Conservation (phyloP, 768 basidiomycete species). For the Naematelia encephala region DNA sequence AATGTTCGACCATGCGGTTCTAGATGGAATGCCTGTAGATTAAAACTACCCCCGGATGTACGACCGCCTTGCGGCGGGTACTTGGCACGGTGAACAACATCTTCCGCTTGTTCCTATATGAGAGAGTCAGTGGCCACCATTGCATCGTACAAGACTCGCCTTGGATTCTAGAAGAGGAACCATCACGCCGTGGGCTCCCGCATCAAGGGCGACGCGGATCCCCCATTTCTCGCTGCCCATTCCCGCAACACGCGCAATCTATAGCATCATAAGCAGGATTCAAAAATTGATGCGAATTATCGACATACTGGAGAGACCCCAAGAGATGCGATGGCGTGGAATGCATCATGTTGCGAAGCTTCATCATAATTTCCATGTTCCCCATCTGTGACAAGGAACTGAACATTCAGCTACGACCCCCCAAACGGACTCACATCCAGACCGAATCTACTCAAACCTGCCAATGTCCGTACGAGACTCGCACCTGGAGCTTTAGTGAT, state of each 20-base stretch:
- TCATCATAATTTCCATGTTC: constrained; percentile 20
- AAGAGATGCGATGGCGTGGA: constrained; percentile 12
- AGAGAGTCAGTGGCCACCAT: not conserved
- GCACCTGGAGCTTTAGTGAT: constrained; percentile 17
- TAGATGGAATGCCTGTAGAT: constrained; percentile 15
- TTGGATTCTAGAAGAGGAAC: constrained; percentile 6
- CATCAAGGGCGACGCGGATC: constrained; percentile 9
- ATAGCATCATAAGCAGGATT: not conserved
- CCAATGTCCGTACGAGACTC: constrained; percentile 8
- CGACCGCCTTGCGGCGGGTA: constrained; percentile 15
- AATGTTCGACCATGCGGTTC: constrained; percentile 8
- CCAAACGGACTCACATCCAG: constrained; percentile 11
- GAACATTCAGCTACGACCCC: not conserved
- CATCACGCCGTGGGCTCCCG: constrained; percentile 12
- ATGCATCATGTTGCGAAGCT: constrained; percentile 8
- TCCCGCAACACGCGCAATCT: constrained; percentile 10
- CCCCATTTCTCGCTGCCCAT: constrained; percentile 12
- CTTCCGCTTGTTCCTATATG: constrained; percentile 8
- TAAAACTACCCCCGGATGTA: constrained; percentile 10
- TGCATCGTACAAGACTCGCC: not conserved
- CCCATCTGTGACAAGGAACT: constrained; percentile 16
- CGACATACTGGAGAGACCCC: constrained; percentile 14
- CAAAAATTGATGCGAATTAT: not conserved
- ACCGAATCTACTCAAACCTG: constrained; percentile 12
- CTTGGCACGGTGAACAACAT: constrained; percentile 15